Evolutionary conservation across 2,329 filamentous ascomycete genomes (phyloP), one percentile per base, ranked within the genome.

Genomic region (Mycosphaerella sp.): DNA sequence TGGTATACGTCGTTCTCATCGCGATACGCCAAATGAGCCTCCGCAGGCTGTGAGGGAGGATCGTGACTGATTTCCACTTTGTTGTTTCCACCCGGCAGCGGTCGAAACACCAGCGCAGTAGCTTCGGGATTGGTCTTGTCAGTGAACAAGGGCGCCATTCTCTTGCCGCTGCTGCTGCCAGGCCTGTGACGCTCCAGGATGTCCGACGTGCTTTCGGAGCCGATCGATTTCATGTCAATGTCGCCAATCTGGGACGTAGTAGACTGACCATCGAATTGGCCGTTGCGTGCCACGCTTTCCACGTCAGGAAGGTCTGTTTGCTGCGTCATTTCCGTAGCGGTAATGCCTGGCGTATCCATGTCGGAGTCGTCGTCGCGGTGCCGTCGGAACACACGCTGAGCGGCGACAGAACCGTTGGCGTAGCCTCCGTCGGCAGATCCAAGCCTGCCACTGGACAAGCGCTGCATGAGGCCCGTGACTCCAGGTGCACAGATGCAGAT

Each of bases 401-500:
- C 38, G 8, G 44, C 52, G n/a, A 54, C 52, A 34, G 55, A 48
- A 14, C 55, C 55, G 34, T 54, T 54, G 2, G 52, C 44, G 17
- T 51, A 57, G 12, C 47, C 50, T 29, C 43, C 10, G 9, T 48
- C 44, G n/a, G 31, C 44, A 31, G 44, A 45, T 0, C 45, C 48
- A 12, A 53, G 45, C 23, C 41, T 44, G 26, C 54, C 54, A 32
- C 38, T 53, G 31, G 47, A 48, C 54, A 49, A 56, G 17, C 55
- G 46, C 31, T 56, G 46, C 8, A 55, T 44, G 10, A 62, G 49
- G 12, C 59, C 59, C 7, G 55, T 50, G 8, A 54, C 52, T 7
- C 51, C 54, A 4, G 62, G 61, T 39, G 60, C 57, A 42, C 61
- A 64, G n/a, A 57, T 54, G 54, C 61, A 64, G 36, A 60, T 51